These are phyloP conservation scores for Brachypodium distachyon DNA, from an alignment of 202 grass and related monocot species.

Conservation along the genomic window DNA sequence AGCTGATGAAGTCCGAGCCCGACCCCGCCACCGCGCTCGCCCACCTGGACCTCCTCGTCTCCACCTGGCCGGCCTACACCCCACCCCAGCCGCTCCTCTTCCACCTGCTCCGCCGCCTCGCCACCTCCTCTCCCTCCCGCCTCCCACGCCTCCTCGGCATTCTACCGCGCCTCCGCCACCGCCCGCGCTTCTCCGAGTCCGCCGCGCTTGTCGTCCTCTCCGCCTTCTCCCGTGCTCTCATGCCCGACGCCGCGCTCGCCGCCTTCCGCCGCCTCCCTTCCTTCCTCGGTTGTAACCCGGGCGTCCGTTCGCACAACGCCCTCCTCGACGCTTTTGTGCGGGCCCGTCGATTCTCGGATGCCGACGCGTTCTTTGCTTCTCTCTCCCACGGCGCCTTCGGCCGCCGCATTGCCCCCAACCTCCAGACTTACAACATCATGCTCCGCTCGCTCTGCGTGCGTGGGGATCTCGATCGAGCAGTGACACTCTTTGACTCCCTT, in stretches of 20 bases:
- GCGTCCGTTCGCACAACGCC: slow-evolving; percentile 72
- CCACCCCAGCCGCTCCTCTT: slow-evolving; percentile 57
- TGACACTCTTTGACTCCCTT: slow-evolving; percentile 35
- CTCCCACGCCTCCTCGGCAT: slow-evolving; percentile 40
- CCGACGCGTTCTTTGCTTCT: slow-evolving; percentile 69
- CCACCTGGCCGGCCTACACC: slow-evolving; percentile 36
- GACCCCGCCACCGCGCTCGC: slow-evolving; percentile 45
- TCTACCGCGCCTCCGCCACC: slow-evolving; percentile 24
- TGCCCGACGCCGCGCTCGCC: slow-evolving; percentile 63
- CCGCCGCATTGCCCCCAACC: slow-evolving; percentile 53
- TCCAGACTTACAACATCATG: slow-evolving; percentile 86
- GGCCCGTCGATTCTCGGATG: slow-evolving; percentile 42
- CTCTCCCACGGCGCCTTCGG: slow-evolving; percentile 47
- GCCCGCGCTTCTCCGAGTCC: slow-evolving; percentile 59
- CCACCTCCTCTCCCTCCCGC: slow-evolving; percentile 35
- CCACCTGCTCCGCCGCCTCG: slow-evolving; percentile 63
- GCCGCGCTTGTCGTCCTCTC: slow-evolving; percentile 57
- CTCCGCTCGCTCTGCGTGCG: slow-evolving; percentile 61
- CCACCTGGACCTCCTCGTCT: slow-evolving; percentile 48
- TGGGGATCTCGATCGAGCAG: slow-evolving; percentile 50
- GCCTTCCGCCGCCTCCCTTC: slow-evolving; percentile 50
- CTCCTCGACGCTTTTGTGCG: slow-evolving; percentile 86
- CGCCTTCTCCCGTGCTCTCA: slow-evolving; percentile 65
- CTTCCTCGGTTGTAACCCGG: slow-evolving; percentile 65
- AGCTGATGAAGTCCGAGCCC: slow-evolving; percentile 46